Evolutionary conservation across 2,329 filamentous ascomycete genomes (phyloP).

Genomic region (Fusarium sp.): DNA sequence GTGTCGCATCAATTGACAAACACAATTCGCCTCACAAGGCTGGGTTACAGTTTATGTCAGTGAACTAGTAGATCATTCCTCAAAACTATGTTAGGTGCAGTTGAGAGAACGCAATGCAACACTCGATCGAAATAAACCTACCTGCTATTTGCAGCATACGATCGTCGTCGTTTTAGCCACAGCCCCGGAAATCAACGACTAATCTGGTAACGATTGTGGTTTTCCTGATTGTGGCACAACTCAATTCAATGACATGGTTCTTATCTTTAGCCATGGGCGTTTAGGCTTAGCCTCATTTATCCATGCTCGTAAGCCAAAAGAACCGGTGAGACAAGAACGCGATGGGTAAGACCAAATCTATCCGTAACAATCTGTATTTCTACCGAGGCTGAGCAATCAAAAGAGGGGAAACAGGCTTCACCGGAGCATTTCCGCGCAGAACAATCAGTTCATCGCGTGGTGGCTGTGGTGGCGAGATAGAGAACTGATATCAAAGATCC

Average conservation of each 20-base stretch:
- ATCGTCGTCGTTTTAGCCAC: slow-evolving; percentile 17
- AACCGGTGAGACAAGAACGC: slow-evolving; percentile 10
- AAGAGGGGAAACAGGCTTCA: slow-evolving; percentile 17
- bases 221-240: slow-evolving; percentile 23
- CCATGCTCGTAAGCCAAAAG: slow-evolving; percentile 24
- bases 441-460: slow-evolving; percentile 12
- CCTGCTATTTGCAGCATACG: slow-evolving; percentile 1
- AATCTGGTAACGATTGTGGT: slow-evolving; percentile 1
- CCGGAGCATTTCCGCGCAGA: slow-evolving; percentile 5
- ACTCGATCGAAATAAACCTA: slow-evolving; percentile 10
- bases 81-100: neutral
- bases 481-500: slow-evolving; percentile 17
- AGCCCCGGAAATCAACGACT: slow-evolving; percentile 1
- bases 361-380: neutral
- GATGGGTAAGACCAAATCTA: slow-evolving; percentile 3
- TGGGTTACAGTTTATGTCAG: slow-evolving; percentile 13
- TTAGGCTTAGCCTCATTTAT: slow-evolving; percentile 4
- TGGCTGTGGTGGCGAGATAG: slow-evolving; percentile 20
- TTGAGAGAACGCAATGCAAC: slow-evolving; percentile 20
- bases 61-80: slow-evolving; percentile 31
- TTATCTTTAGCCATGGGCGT: slow-evolving; percentile 21
- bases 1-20: slow-evolving; percentile 1
- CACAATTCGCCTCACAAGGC: slow-evolving; percentile 24
- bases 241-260: slow-evolving; percentile 24
- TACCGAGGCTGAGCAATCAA: neutral